Evolutionary conservation across 495 filamentous ascomycete genomes (phyloP).

Genomic region (Penicillium canariense): DNA sequence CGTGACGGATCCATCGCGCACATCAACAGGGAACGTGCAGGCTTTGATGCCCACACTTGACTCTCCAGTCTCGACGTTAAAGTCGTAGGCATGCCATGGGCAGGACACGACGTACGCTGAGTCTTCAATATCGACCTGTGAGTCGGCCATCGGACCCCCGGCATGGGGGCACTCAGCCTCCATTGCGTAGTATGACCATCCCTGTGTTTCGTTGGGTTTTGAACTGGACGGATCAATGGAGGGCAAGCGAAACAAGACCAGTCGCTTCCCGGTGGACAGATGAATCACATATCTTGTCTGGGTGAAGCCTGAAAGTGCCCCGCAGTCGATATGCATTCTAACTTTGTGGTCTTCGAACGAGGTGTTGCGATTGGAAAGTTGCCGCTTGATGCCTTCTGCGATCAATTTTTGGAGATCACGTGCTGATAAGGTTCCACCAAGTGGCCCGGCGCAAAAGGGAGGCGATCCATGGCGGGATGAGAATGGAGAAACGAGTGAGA

Average conservation of each 20-base stretch:
- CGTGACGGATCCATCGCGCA: conserved; percentile 35
- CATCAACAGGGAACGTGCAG: conserved; percentile 49
- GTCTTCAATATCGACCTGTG: conserved; percentile 52
- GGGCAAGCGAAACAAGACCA: conserved; percentile 51
- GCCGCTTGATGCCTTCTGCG: background rate
- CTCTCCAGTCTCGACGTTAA: conserved; percentile 55
- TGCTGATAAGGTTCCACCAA: background rate
- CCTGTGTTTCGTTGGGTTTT: conserved; percentile 36
- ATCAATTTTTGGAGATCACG: conserved; percentile 12
- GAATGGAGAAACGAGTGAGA: no score
- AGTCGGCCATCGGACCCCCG: conserved; percentile 51
- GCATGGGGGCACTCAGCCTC: conserved; percentile 54
- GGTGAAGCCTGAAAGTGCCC: conserved; percentile 33
- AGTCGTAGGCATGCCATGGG: conserved; percentile 57
- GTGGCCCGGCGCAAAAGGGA: background rate
- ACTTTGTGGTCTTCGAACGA: background rate
- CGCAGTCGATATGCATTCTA: conserved; percentile 38
- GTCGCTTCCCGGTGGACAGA: conserved; percentile 48
- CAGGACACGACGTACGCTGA: conserved; percentile 54
- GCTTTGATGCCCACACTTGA: conserved; percentile 54
- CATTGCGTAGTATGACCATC: conserved; percentile 55
- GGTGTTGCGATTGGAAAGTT: background rate
- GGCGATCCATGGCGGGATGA: background rate
- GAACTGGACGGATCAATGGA: conserved; percentile 35
- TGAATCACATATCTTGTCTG: conserved; percentile 49